Evolutionary conservation across 306 rosid species (phyloP), one percentile per base, ranked within the genome.

Genomic region (Cucumis hystrix): DNA sequence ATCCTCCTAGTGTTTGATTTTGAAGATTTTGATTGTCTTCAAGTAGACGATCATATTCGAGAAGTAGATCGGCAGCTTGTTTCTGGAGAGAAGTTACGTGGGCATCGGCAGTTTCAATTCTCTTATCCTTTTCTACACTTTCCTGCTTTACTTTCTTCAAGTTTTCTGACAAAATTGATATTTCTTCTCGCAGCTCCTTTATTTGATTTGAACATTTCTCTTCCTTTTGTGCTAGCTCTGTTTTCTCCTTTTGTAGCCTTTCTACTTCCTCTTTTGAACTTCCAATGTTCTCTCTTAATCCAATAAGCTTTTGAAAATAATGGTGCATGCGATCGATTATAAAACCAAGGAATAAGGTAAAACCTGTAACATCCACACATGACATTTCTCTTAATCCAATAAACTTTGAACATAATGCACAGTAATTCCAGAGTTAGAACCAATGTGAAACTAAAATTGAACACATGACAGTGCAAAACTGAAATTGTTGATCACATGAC

Each of bases 21-120:
- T 90, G 96, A 79, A 90, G 96, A 75, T 86, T 88, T 80, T 92
- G 97, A 87, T 90, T 92, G 77, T 90, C 96, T 90, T 90, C 93
- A 59, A 92, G 87, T 54, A 92, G 88, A 33, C 91, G 83, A 76
- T 90, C 97, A 10, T 90, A 92, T 73, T 92, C 97, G 10, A 92
- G 96, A 65, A 92, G 88, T 61, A 92, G 79, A 85, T 92, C 93
- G 2, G 96, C 93, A 1, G 92, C 93, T 79, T 92, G 96, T 73
- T 90, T 90, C 75, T 88, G 93, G 75, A 88, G 93, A 72, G 96
- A 84, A 80, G 84, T 56, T 67, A 90, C 93, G 72, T 92, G 97
- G 73, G 84, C 80, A 82, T 90, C 96, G 0, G 96, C 90, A 6
- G 89, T 87, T 81, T 87, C 97, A 45, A 92, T 80, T 75, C 68